Base-by-base conservation (phyloP, 2,329 filamentous ascomycete genomes). In the Capronia coronata region DNA sequence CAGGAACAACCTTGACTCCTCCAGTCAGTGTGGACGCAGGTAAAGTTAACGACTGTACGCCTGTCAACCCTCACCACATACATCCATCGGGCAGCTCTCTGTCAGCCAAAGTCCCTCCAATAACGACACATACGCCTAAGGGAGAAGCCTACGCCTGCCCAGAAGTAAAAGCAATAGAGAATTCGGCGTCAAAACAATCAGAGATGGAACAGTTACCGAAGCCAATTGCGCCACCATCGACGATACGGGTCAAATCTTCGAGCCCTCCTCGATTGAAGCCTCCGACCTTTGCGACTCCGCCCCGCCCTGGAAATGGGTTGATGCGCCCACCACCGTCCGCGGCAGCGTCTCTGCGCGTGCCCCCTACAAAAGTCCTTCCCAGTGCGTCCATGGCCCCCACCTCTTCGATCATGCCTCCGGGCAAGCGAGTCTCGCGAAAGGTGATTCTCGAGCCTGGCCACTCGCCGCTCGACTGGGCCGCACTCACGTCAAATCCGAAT, bases 391-490 rank as follows among this genome's bases (percentile, higher is more conserved):
- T 59, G 51, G 54, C 55, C 23, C 59, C 58, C 7, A 49, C 49
- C 19, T 54, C 50, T 22, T 49, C 54, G 29, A 54, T 72, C 13
- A 64, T 74, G 30, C 70, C 74, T 9, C 67, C 70, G 19, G 61
- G 70, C 44, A 49, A 70, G 77, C 66, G 86, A 44, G 54, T 66
- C 11, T 65, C 66, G 3, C 63, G 65, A 14, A 64, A 91, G 63
- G 86, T 96, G 3, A 75, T 84, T 7, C 79, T 98, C 3, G 78
- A 82, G n/a, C 93, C 93, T 0, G 91, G 93, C 25, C 90, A 91
- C 72, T 95, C 88, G 1, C 91, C 93, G 0, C 81, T 98, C 10
- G 93, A 98, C 76, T 98, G 93, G 93, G 93, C 93, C 10, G 82
- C 84, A 4, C 78, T 95, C 1, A 78, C 80, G 1, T 74, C 75